phyloP scores from a whole-genome alignment of 352 stramenopile genomes.

The Plasmopara halstedii region DNA sequence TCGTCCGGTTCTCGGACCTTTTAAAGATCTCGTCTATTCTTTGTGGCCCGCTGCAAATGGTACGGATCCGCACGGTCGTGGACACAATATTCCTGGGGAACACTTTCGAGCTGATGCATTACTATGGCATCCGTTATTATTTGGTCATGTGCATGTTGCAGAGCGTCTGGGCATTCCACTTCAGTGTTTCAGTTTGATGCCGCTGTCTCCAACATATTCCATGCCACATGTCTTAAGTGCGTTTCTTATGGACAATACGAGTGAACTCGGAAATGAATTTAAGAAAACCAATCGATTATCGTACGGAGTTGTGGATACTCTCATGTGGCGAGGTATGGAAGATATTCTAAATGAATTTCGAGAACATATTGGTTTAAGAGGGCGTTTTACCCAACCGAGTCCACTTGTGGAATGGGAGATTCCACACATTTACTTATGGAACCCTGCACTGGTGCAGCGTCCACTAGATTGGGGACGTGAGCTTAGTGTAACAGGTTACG shows the following conservation, averaged over 20 bases:
- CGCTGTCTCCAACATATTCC: constrained; percentile 43
- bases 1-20: no score
- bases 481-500: constrained; percentile 45
- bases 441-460: constrained; percentile 41
- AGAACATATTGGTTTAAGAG: constrained; percentile 37
- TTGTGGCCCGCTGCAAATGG: constrained; percentile 51
- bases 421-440: constrained; percentile 76
- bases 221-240: constrained; percentile 52
- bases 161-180: constrained; percentile 67
- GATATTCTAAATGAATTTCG: constrained; percentile 56
- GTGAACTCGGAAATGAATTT: constrained; percentile 17
- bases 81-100: constrained; percentile 22
- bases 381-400: constrained; percentile 17
- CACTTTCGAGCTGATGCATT: constrained; percentile 59
- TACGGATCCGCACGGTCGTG: no score
- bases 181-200: constrained; percentile 52
- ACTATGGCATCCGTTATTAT: constrained; percentile 58
- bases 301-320: constrained; percentile 44
- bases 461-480: constrained; percentile 56
- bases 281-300: constrained; percentile 36
- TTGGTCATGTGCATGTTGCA: constrained; percentile 54
- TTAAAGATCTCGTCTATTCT: constrained; percentile 51
- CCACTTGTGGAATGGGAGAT: constrained; percentile 41
- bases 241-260: no score
- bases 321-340: constrained; percentile 40